Evolutionary conservation across 768 basidiomycete species (phyloP).

Genomic region (Mrakia frigida): DNA sequence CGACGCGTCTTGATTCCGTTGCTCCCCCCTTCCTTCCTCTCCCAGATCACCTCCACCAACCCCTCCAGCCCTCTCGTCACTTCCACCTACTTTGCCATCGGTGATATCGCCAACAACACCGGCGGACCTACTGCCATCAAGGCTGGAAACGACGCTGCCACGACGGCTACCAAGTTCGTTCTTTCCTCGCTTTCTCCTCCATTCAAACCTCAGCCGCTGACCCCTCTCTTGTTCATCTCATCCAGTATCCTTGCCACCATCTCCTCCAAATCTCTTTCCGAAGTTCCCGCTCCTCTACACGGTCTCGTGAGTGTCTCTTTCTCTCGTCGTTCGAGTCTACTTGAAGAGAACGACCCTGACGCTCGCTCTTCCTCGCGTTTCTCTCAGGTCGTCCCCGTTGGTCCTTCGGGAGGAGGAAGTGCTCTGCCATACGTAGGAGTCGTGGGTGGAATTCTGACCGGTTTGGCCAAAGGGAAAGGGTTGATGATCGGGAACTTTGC

Average conservation of each 20-base stretch:
- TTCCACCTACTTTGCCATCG: constrained; percentile 57
- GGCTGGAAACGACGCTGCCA: neutral
- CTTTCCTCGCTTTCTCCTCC: neutral
- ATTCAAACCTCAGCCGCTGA: too few species aligned
- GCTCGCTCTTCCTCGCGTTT: neutral
- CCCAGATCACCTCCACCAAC: constrained; percentile 50
- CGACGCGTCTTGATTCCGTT: neutral
- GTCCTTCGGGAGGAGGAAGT: neutral
- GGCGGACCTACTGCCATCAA: neutral
- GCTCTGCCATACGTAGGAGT: neutral
- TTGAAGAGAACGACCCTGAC: neutral
- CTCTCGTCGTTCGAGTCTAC: neutral
- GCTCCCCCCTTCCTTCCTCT: neutral
- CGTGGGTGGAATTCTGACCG: neutral
- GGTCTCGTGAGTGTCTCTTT: neutral
- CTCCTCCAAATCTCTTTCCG: neutral
- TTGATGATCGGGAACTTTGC: neutral
- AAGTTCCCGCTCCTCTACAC: neutral
- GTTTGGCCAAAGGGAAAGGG: neutral
- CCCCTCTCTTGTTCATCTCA: too few species aligned
- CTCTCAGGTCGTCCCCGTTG: neutral
- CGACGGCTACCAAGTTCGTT: neutral
- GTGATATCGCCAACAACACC: constrained; percentile 65
- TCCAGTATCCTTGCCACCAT: neutral
- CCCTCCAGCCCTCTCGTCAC: constrained; percentile 77